Base-by-base conservation (phyloP, 805 yeast species). In the Saccharomycopsis sp. region DNA sequence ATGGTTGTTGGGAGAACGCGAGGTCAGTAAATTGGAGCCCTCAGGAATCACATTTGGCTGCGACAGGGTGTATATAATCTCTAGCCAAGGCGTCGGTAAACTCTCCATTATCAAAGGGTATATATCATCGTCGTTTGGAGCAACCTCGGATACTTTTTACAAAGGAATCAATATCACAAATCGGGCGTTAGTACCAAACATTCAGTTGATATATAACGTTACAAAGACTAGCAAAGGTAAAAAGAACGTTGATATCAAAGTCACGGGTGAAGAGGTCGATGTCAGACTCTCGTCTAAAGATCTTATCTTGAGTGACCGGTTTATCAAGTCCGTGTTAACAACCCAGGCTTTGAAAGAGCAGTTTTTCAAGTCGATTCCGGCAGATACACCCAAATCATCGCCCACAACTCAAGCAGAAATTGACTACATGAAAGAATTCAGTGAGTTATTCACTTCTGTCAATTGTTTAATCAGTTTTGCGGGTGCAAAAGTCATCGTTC, bases 41-140 rank as follows among this genome's bases (percentile, higher is more conserved):
- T n/a, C 20, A 0, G 97, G 97, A 9, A 66, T 89, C n/a, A 84
- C 87, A 44, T 61, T 83, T 34, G 97, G 97, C 0, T 89, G 87
- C 57, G 89, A 88, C 63, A 73, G 84, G 17, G 80, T 89, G 20
- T 87, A 84, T 62, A 83, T 89, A 1, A 80, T 84, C 0, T 78
- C 85, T 22, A 85, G 84, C 52, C 79, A 80, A 17, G 75, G 75
- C 7, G 70, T 81, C 47, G 96, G 96, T 1, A 84, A 85, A 62
- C 73, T 89, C 47, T 80, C 90, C 0, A 73, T 89, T 58, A 75
- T 81, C 55, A 87, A 85, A 52, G 87, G 89, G 2, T 90, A 82
- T 66, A 64, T 87, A 1, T 82, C 96, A 0, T 82, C 85, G 1
- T 92, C 96, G 0, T 81, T 80, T 63, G 90, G 93, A 0, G 64